Percentiles rank a stretch among this genome's conserved stretches.
Conservation (phyloP, 495 filamentous ascomycete genomes). For the Penicillium desertorum region DNA sequence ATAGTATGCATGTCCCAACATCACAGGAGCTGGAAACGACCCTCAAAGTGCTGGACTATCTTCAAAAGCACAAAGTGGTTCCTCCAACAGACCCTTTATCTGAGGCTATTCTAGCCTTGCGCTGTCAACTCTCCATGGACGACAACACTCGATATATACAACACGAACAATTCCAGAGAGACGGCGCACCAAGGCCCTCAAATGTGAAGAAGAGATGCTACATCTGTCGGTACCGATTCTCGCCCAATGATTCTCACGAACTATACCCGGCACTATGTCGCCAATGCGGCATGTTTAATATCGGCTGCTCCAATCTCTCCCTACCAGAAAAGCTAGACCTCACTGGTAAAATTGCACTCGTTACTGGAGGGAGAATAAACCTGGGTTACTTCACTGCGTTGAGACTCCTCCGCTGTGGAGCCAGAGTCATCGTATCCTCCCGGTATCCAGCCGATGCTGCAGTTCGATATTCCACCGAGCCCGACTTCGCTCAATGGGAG, state of each 20-base stretch:
- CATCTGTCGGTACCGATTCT: constrained; percentile 38
- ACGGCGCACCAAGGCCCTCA: background rate
- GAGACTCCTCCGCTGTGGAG: constrained; percentile 46
- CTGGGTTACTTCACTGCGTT: constrained; percentile 47
- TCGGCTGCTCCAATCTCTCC: constrained; percentile 31
- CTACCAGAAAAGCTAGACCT: constrained; percentile 36
- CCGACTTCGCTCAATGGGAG: constrained; percentile 36
- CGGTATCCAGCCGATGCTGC: constrained; percentile 48
- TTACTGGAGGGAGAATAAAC: constrained; percentile 50
- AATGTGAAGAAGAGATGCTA: constrained; percentile 32
- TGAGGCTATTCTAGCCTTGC: constrained; percentile 22
- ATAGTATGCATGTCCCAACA: constrained; percentile 20
- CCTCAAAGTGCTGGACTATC: constrained; percentile 31
- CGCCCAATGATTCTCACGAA: constrained; percentile 22
- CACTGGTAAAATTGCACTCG: constrained; percentile 36
- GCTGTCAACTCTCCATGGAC: constrained; percentile 19
- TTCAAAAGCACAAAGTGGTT: constrained; percentile 12
- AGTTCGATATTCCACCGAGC: constrained; percentile 36
- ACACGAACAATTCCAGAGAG: background rate
- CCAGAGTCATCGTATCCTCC: constrained; percentile 48
- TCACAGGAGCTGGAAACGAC: constrained; percentile 19
- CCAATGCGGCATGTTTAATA: constrained; percentile 44
- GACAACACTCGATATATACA: constrained; percentile 3
- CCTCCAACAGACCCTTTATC: constrained; percentile 21
- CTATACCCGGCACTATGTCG: constrained; percentile 41